Base-by-base conservation (phyloP, 2,329 filamentous ascomycete species). In the Alternaria triticina region DNA sequence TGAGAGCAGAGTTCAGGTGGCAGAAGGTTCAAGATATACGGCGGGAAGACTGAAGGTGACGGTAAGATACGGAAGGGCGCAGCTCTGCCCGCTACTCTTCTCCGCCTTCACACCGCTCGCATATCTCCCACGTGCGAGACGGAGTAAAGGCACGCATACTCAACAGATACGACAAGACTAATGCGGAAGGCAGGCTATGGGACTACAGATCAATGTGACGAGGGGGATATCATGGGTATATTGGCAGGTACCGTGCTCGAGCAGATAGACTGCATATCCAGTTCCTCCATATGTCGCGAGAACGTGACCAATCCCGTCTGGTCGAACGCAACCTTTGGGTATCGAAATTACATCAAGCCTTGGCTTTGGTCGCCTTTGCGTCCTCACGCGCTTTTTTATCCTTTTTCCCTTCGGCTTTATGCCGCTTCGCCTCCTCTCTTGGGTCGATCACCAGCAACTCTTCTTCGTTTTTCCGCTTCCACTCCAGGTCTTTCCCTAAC, bases 391-490 rank as follows among this genome's bases (percentile, higher is more conserved):
- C 73, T 25, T 70, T 65, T 50, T 73, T 76, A 50, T 70, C 73
- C 59, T 88, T 89, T 65, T 86, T 59, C 0, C 30, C 85, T 67
- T 87, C 85, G 11, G 86, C 86, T 70, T 83, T 88, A 43, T 96
- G 83, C 43, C 90, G 90, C 76, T 88, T 89, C 47, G 91, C 91
- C 78, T 92, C 93, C 78, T 94, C 93, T 60, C 93, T 84, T 1
- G 94, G 94, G 82, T 99, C 96, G 79, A 98, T 97, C 4, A 98
- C 94, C 49, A 97, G 88, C 46, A 97, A 80, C 73, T 97, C 93
- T 61, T 97, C 94, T 74, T 96, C 93, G 57, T 95, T 94, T 80
- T 96, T 94, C 81, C 89, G 90, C 76, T 95, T 93, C 86, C 96
- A 97, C 56, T 88, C 93, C 57, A 98, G 81, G 80, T 98, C 89